Base-by-base conservation (phyloP, 2,329 filamentous ascomycete species). In the Aspergillus jensenii region DNA sequence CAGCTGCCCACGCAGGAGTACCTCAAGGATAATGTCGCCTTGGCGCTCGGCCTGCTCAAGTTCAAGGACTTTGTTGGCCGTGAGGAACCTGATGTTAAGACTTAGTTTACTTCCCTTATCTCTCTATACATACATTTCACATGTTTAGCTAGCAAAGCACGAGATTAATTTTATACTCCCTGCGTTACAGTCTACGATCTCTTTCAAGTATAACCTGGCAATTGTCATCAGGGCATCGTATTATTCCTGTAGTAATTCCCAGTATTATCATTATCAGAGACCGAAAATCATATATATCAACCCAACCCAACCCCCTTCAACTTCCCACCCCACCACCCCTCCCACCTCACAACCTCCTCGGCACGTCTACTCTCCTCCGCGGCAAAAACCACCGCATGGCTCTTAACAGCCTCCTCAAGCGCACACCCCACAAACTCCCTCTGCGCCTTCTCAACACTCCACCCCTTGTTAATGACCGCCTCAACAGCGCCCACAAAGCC, bases 31-130 rank as follows among this genome's bases (percentile, higher is more conserved):
- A 91, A 96, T 73, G 91, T 99, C 70, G 84, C 88, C 73, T 85
- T 96, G 67, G 91, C 93, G 21, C 90, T 91, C 3, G 85, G 88
- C 55, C 81, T 99, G 59, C 83, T 99, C 72, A 92, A 93, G 82
- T 89, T 99, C 77, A 90, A 97, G 82, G 90, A 97, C 82, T 92
- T 89, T 74, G 87, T 98, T 68, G 93, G 92, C 73, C 88, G 93
- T 61, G 91, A 91, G 68, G 90, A 96, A 81, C 95, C 95, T 37
- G 91, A 96, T 79, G 95, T 99, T 70, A 96, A 93, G 88, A 99
- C 93, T 60, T 98, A 87, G 45, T 43, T 46, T 31, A n/a, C 7
- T 43, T 41, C n/a, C 15, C 39, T 37, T 33, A 31, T 25, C 19
- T 31, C 39, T 17, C 21, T 23, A 23, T 25, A 12, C 6, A 37